Conservation (phyloP, 306 rosid genomes). For the Trifolium subterraneum region DNA sequence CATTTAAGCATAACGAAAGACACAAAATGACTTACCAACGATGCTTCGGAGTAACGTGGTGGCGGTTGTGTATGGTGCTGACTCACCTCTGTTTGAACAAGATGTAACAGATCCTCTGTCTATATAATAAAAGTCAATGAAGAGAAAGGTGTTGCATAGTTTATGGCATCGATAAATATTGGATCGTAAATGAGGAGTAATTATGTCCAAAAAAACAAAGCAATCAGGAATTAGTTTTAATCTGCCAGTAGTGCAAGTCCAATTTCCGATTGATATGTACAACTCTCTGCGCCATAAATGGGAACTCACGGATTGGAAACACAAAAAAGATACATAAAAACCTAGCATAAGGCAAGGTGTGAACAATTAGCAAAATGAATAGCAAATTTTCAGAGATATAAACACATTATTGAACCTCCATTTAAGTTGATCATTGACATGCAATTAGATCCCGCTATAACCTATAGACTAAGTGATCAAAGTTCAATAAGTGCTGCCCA, state of each 20-base stretch:
- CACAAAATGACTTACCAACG: constrained; percentile 63
- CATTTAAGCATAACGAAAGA: constrained; percentile 19
- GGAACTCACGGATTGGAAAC: constrained; percentile 5
- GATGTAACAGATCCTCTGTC: constrained; percentile 65
- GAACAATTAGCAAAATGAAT: not conserved
- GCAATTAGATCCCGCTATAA: not conserved
- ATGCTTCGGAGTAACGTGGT: constrained; percentile 84
- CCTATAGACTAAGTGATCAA: constrained; percentile 18
- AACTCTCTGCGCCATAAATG: constrained; percentile 19
- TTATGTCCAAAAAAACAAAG: constrained; percentile 10
- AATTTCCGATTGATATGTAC: constrained; percentile 20
- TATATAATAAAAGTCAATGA: constrained; percentile 56
- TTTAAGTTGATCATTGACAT: constrained; percentile 25
- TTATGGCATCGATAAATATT: constrained; percentile 26
- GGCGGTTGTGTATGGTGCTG: constrained; percentile 90
- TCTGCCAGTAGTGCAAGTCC: constrained; percentile 10
- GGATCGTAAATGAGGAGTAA: constrained; percentile 1
- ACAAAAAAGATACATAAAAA: constrained; percentile 12
- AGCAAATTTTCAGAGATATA: not conserved
- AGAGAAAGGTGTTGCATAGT: not conserved
- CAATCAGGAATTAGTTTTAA: constrained; percentile 22
- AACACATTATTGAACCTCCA: constrained; percentile 6
- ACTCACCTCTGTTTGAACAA: constrained; percentile 59
- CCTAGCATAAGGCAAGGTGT: constrained; percentile 3
- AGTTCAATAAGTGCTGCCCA: constrained; percentile 10